Base-by-base conservation (phyloP, 768 basidiomycete species). In the Suillus spraguei region DNA sequence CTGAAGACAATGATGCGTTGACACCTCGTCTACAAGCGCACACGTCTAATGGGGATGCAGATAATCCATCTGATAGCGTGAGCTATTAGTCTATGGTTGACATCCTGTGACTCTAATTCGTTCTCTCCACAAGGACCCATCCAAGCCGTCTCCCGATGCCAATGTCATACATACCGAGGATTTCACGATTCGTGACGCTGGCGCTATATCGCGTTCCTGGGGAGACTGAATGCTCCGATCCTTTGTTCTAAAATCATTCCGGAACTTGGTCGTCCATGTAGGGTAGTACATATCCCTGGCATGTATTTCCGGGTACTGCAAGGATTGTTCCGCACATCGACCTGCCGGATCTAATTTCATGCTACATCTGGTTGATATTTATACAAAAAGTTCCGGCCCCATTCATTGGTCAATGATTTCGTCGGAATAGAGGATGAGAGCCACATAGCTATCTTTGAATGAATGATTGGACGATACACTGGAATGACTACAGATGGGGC, bases 181-280 rank as follows among this genome's bases (percentile, higher is more conserved):
- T 63, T 77, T 75, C 65, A 67, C 33, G 5, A 70, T 75, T 54
- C 64, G 59, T 62, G 74, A 75, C 61, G 72, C 76, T 61, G 74
- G 74, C 42, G 71, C 75, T 24, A 74, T 75, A 49, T 74, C 74
- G 68, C 71, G 74, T 58, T 75, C 74, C 35, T 75, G 74, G 74
- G 74, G 65, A 13, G 74, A 77, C 68, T 77, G 61, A 76, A 58
- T 63, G 20, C 35, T 50, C 36, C 61, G 33, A 41, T 61, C 22
- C 35, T 46, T 41, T 67, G 62, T 63, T 56, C 62, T 60, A 46
- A 65, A 68, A 54, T 22, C 75, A 72, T 72, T 74, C 69, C 74
- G 74, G 69, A 67, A 70, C 63, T 64, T 64, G 39, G 62, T 58
- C 65, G 56, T 60, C 66, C 67, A 53, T 68, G 24, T 68, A 65